Conservation (phyloP, 106 monocot genomes). For the Apostasia shenzhenica region DNA sequence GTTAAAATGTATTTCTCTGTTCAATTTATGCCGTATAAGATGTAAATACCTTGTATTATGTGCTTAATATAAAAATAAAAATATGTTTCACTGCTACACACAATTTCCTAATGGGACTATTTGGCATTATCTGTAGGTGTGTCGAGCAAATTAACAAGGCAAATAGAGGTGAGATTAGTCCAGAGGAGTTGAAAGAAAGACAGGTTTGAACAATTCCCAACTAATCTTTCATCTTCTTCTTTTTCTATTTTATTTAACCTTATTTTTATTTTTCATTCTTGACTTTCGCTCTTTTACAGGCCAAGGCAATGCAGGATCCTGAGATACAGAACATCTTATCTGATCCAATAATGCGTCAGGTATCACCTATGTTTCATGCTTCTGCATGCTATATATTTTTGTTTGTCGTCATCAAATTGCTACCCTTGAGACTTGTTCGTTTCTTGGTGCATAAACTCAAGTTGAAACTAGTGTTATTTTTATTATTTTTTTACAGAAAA, state of each 20-base stretch:
- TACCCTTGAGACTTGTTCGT: too few species aligned
- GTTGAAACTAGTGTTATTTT: too few species aligned
- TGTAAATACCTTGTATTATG: too few species aligned
- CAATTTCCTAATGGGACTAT: too few species aligned
- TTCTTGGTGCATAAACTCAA: too few species aligned
- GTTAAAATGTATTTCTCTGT: neutral
- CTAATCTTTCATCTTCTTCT: neutral
- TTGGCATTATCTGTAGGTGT: conserved; percentile 40
- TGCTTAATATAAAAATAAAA: too few species aligned
- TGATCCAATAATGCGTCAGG: conserved; percentile 92
- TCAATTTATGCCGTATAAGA: too few species aligned
- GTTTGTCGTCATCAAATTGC: too few species aligned
- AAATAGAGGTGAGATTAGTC: conserved; percentile 81
- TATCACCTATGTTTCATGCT: conserved; percentile 5
- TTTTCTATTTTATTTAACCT: neutral
- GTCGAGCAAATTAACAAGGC: conserved; percentile 92
- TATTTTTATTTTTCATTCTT: neutral
- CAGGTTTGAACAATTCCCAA: conserved; percentile 34
- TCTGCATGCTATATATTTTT: too few species aligned
- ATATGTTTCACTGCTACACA: too few species aligned
- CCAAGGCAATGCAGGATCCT: conserved; percentile 87
- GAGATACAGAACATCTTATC: conserved; percentile 79
- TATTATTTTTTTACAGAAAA: too few species aligned
- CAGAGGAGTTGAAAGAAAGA: conserved; percentile 92
- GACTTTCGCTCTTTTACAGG: conserved; percentile 18